Evolutionary conservation across 371 early-diverging fungal species (phyloP).

Genomic region (Blyttiomyces sp.): DNA sequence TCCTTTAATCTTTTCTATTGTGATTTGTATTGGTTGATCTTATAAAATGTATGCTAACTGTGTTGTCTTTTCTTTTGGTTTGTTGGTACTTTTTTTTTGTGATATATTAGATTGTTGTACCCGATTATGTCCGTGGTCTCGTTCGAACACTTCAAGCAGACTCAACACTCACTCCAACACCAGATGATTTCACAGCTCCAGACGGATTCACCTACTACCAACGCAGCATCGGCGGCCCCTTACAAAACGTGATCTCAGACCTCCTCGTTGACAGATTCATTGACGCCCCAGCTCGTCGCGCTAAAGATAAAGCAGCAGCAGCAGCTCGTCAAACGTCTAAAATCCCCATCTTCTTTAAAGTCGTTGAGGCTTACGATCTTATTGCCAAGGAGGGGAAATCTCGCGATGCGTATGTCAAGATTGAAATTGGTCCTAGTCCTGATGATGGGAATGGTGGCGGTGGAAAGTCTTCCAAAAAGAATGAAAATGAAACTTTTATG

Average conservation of each 20-base stretch:
- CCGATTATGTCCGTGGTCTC: slow-evolving; percentile 37
- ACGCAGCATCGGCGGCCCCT: slow-evolving; percentile 21
- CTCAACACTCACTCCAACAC: slow-evolving; percentile 27
- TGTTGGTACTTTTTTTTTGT: background rate
- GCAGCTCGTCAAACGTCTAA: background rate
- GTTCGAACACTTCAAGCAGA: slow-evolving; percentile 37
- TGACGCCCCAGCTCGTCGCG: slow-evolving; percentile 14
- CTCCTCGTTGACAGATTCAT: slow-evolving; percentile 35
- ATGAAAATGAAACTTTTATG: slow-evolving; percentile 23
- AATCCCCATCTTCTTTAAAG: slow-evolving; percentile 27
- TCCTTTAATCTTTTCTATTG: background rate
- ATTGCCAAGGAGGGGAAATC: slow-evolving; percentile 32
- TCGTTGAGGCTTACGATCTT: slow-evolving; percentile 34
- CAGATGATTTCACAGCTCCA: slow-evolving; percentile 38
- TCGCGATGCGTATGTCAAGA: slow-evolving; percentile 36
- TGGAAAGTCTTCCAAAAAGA: too few relatives aligned
- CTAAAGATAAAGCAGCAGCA: background rate
- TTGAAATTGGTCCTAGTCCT: slow-evolving; percentile 29
- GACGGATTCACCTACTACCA: slow-evolving; percentile 40
- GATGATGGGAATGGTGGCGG: slow-evolving; percentile 11
- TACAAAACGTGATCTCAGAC: slow-evolving; percentile 36
- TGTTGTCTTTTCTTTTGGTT: background rate
- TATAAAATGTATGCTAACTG: too few relatives aligned
- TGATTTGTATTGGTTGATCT: background rate
- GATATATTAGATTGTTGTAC: slow-evolving; percentile 26